Evolutionary conservation across 2,329 filamentous ascomycete genomes (phyloP).

Genomic region (Parafenestella ontariensis): DNA sequence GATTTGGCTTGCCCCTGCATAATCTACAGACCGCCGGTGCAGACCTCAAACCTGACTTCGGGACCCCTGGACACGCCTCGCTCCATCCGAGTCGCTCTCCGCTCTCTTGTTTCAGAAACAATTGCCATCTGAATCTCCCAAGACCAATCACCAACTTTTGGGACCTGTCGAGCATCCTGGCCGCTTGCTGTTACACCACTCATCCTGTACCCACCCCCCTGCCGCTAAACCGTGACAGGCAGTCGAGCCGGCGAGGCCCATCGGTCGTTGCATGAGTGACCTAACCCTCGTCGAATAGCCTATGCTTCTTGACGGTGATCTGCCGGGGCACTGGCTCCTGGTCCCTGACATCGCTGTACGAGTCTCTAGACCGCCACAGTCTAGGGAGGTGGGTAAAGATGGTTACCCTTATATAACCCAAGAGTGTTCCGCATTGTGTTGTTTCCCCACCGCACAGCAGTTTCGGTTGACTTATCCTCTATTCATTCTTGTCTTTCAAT

Average conservation of each 20-base stretch:
- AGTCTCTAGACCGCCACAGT: conserved; percentile 28
- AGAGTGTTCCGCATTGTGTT: conserved; percentile 21
- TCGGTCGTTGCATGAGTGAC: conserved; percentile 31
- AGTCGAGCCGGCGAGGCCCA: conserved; percentile 27
- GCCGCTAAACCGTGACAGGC: conserved; percentile 34
- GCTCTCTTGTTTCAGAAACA: conserved; percentile 43
- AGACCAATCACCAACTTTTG: conserved; percentile 28
- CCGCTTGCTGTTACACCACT: conserved; percentile 31
- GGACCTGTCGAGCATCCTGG: conserved; percentile 36
- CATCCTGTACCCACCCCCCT: conserved; percentile 20
- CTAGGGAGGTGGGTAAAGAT: conserved; percentile 20
- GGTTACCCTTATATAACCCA: conserved; percentile 30
- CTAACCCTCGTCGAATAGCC: conserved; percentile 36
- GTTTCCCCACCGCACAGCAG: conserved; percentile 29
- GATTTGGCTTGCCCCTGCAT: conserved; percentile 24
- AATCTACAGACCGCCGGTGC: conserved; percentile 18
- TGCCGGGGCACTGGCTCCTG: conserved; percentile 32
- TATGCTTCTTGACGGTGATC: conserved; percentile 32
- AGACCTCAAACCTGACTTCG: conserved; percentile 25
- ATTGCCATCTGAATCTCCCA: conserved; percentile 21
- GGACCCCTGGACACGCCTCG: conserved; percentile 25
- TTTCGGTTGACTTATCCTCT: conserved; percentile 28
- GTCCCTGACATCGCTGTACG: conserved; percentile 20
- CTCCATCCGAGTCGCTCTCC: conserved; percentile 25
- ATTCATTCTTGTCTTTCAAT: conserved; percentile 26